Evolutionary conservation across 768 basidiomycete species (phyloP).

Genomic region (Serendipita vermifera): DNA sequence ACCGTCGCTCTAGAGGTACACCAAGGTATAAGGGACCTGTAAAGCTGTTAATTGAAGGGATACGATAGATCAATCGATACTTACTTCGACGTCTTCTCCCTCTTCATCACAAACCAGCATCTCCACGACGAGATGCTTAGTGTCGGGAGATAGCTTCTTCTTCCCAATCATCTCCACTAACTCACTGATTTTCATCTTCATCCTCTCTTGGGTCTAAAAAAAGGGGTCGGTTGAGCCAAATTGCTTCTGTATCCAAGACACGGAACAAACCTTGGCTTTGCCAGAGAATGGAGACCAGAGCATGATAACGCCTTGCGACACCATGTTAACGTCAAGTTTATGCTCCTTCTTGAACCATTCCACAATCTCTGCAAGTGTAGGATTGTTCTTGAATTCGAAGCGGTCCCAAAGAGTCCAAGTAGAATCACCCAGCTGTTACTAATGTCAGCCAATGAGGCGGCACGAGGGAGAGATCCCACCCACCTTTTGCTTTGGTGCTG

Average conservation of each 20-base stretch:
- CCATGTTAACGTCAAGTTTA: constrained; percentile 84
- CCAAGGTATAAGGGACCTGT: constrained; percentile 74
- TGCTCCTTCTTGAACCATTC: constrained; percentile 74
- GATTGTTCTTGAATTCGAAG: constrained; percentile 82
- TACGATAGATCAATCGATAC: constrained; percentile 13
- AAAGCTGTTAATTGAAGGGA: constrained; percentile 10
- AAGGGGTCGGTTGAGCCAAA: constrained; percentile 9
- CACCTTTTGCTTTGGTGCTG: constrained; percentile 69
- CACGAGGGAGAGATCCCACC: background rate
- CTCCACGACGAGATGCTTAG: constrained; percentile 79
- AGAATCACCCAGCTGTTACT: constrained; percentile 48
- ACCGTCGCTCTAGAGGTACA: constrained; percentile 22
- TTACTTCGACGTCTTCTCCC: constrained; percentile 88
- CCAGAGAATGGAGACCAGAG: constrained; percentile 90
- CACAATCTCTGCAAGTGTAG: constrained; percentile 74
- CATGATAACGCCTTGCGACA: constrained; percentile 96
- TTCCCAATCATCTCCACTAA: constrained; percentile 90
- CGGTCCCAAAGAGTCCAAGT: constrained; percentile 99
- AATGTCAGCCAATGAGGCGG: background rate
- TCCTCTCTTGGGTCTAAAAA: constrained; percentile 69
- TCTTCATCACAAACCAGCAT: constrained; percentile 89
- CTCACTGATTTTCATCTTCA: constrained; percentile 80
- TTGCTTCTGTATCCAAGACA: constrained; percentile 1
- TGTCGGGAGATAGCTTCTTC: constrained; percentile 76
- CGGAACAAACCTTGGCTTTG: constrained; percentile 68